These are phyloP conservation scores for Schizophyllum commune DNA, from an alignment of 1,284 basidiomycete genomes.

Conservation along the genomic window DNA sequence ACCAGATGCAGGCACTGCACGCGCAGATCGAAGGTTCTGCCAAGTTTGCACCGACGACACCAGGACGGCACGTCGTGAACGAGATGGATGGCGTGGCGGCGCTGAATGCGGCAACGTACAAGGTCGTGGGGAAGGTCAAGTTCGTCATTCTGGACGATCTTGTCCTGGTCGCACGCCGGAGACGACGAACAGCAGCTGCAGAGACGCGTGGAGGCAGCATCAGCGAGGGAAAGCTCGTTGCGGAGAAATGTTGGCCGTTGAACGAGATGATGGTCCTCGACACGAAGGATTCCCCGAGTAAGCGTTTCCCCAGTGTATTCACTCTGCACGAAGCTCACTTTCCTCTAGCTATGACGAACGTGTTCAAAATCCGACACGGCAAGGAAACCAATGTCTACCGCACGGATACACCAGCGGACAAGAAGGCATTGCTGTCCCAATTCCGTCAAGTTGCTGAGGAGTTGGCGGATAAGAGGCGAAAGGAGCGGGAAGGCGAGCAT, in stretches of 20 bases:
- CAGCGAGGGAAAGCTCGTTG: slow-evolving; percentile 71
- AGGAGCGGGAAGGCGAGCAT: slow-evolving; percentile 88
- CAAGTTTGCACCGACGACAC: slow-evolving; percentile 87
- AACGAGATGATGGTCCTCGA: slow-evolving; percentile 92
- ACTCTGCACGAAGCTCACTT: not conserved
- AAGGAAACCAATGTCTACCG: slow-evolving; percentile 94
- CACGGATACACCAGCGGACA: slow-evolving; percentile 75
- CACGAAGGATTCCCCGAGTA: slow-evolving; percentile 89
- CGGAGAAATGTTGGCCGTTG: slow-evolving; percentile 88
- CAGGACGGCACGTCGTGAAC: slow-evolving; percentile 85
- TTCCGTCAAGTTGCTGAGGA: slow-evolving; percentile 93
- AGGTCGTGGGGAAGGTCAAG: slow-evolving; percentile 79
- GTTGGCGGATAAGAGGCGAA: slow-evolving; percentile 77
- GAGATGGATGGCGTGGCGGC: slow-evolving; percentile 83
- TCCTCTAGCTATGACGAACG: slow-evolving; percentile 64
- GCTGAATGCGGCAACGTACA: slow-evolving; percentile 94
- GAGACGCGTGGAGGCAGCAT: slow-evolving; percentile 27
- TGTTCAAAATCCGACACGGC: slow-evolving; percentile 90
- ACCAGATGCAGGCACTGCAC: slow-evolving; percentile 90
- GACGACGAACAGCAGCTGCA: slow-evolving; percentile 39
- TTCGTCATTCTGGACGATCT: slow-evolving; percentile 91
- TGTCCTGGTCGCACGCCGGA: slow-evolving; percentile 75
- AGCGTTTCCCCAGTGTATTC: slow-evolving; percentile 19
- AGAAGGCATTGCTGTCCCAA: slow-evolving; percentile 77
- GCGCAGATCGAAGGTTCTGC: slow-evolving; percentile 92